phyloP scores from a whole-genome alignment of 768 basidiomycete species.

The Russula emetica region DNA sequence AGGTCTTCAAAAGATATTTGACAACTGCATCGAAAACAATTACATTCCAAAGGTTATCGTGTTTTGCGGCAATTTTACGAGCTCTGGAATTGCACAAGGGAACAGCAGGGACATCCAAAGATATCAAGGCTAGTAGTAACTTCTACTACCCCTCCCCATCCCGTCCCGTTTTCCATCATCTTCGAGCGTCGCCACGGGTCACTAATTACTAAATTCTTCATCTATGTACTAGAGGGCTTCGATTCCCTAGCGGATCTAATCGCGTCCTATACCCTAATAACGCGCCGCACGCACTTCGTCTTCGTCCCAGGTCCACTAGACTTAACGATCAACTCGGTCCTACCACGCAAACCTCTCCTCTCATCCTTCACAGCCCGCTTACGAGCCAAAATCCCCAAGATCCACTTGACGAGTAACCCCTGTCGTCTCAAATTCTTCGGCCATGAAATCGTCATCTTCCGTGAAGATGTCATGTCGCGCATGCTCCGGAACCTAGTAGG shows the following conservation, averaged over 20 bases:
- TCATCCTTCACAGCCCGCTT: constrained; percentile 69
- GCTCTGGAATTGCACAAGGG: constrained; percentile 72
- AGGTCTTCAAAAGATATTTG: constrained; percentile 81
- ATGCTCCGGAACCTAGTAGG: constrained; percentile 91
- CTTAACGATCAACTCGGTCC: constrained; percentile 69
- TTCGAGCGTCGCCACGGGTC: no score
- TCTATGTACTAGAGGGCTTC: constrained; percentile 82
- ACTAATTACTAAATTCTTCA: constrained; percentile 33
- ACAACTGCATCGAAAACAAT: constrained; percentile 80
- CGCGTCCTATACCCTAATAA: constrained; percentile 70
- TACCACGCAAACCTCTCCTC: constrained; percentile 80
- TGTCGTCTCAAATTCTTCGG: constrained; percentile 93
- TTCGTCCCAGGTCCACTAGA: constrained; percentile 94
- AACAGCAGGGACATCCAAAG: constrained; percentile 71
- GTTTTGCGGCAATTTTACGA: constrained; percentile 93
- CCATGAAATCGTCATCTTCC: constrained; percentile 91
- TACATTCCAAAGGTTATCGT: constrained; percentile 88
- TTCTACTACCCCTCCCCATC: not conserved
- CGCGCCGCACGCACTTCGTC: constrained; percentile 80
- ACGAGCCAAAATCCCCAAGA: constrained; percentile 67
- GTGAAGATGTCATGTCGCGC: constrained; percentile 89
- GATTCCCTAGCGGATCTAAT: constrained; percentile 83
- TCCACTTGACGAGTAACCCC: constrained; percentile 84
- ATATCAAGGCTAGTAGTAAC: constrained; percentile 66
- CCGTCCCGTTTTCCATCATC: no score